A percentile compares a stretch with the other conserved stretches of the same genome.
Evolutionary conservation across 352 stramenopile genomes (phyloP).

Genomic region (Globisporangium sylvaticum): DNA sequence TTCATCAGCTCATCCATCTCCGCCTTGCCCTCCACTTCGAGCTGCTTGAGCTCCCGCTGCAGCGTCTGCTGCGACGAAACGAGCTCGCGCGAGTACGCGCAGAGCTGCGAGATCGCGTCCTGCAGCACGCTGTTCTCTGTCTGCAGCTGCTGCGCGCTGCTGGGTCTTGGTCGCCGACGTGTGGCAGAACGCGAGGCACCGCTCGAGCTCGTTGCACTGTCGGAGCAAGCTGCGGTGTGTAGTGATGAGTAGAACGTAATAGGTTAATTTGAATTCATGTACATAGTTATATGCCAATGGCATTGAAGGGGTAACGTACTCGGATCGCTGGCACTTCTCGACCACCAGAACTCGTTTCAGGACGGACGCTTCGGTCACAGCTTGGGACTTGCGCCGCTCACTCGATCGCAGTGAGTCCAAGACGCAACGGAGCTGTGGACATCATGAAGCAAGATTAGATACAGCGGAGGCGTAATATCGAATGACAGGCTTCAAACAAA

Average conservation of each 20-base stretch:
- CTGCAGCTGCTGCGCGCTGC: constrained; percentile 32
- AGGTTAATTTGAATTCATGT: not conserved
- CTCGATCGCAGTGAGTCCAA: constrained; percentile 31
- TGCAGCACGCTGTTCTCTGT: constrained; percentile 52
- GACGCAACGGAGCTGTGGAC: constrained; percentile 28
- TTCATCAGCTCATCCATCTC: constrained; percentile 20
- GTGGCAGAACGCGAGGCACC: constrained; percentile 44
- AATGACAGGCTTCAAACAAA: not conserved
- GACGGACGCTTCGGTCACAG: constrained; percentile 23
- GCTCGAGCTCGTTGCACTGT: constrained; percentile 48
- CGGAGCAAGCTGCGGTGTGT: constrained; percentile 31
- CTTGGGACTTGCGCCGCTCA: constrained; percentile 36
- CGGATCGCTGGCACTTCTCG: constrained; percentile 50
- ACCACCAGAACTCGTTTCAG: constrained; percentile 55
- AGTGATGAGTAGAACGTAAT: not conserved
- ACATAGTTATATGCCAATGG: no score
- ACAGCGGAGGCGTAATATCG: not conserved
- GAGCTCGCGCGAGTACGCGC: constrained; percentile 48
- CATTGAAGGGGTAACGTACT: constrained; percentile 24
- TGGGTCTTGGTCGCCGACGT: constrained; percentile 27
- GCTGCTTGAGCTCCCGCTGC: constrained; percentile 42
- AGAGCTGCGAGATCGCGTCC: constrained; percentile 42
- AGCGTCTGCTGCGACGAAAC: constrained; percentile 39
- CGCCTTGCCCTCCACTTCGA: constrained; percentile 38
- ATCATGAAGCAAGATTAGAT: not conserved